These are phyloP conservation scores for Streptanthus diversifolius DNA, from an alignment of 345 rosid genomes.

Conservation along the genomic window DNA sequence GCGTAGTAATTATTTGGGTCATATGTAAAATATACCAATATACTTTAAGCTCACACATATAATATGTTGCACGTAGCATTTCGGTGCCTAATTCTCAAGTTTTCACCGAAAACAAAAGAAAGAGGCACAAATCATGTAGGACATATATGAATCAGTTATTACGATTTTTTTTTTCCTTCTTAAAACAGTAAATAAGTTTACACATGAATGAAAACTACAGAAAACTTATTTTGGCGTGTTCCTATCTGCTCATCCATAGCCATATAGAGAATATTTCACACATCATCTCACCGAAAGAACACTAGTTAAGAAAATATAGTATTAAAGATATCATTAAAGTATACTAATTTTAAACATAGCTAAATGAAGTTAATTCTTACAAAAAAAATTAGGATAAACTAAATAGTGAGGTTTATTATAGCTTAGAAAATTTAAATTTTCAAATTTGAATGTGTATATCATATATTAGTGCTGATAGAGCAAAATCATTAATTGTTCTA, in stretches of 20 bases:
- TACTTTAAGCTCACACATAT: neutral
- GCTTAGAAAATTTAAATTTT: neutral
- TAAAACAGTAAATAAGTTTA: neutral
- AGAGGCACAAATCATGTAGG: neutral
- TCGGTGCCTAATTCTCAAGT: conserved; percentile 7
- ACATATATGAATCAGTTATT: neutral
- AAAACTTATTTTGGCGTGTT: neutral
- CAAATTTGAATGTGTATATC: neutral
- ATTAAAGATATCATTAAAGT: neutral
- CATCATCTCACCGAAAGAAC: neutral
- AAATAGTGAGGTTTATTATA: neutral
- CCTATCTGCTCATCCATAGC: neutral
- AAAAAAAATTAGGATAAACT: neutral
- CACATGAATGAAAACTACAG: neutral
- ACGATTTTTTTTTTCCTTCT: neutral
- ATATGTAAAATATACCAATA: neutral
- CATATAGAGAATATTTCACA: neutral
- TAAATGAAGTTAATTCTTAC: neutral
- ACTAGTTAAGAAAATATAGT: neutral
- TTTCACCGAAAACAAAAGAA: neutral
- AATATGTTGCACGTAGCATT: conserved; percentile 10
- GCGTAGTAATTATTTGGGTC: neutral
- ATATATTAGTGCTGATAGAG: neutral
- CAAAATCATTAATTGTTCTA: too few species aligned
- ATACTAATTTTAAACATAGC: neutral